Evolutionary conservation across 2,329 filamentous ascomycete genomes (phyloP).

Genomic region (Fusarium sp.): DNA sequence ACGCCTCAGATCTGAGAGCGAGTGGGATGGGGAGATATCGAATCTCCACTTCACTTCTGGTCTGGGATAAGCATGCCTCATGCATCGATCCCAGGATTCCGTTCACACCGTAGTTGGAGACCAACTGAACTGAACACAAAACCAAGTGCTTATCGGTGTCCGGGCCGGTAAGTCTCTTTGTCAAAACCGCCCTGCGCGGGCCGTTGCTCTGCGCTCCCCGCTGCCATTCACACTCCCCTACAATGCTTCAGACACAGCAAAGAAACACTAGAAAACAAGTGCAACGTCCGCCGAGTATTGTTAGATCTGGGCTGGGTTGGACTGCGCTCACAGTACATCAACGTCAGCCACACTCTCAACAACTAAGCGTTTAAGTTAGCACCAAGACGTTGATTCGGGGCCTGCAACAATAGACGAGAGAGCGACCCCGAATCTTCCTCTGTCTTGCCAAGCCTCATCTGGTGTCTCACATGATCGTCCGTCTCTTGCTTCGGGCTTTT

Average conservation of each 20-base stretch:
- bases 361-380: neutral
- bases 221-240: neutral
- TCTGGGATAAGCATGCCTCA: neutral
- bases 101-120: neutral
- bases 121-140: neutral
- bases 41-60: neutral
- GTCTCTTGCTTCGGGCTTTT: slow-evolving; percentile 5
- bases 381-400: neutral
- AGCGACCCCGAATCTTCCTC: neutral
- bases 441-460: slow-evolving; percentile 1
- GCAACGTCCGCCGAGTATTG: slow-evolving; percentile 6
- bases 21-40: neutral
- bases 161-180: neutral
- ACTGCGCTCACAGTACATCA: neutral
- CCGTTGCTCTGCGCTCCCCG: slow-evolving; percentile 11
- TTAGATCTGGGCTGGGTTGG: slow-evolving; percentile 10
- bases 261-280: neutral
- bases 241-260: neutral
- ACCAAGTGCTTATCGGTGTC: neutral
- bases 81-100: neutral
- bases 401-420: neutral
- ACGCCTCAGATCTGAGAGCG: neutral
- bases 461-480: neutral
- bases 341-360: slow-evolving; percentile 4
- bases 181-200: neutral